Evolutionary conservation across 2,329 filamentous ascomycete genomes (phyloP), one percentile per base, ranked within the genome.

Genomic region (Tolypocladium album): DNA sequence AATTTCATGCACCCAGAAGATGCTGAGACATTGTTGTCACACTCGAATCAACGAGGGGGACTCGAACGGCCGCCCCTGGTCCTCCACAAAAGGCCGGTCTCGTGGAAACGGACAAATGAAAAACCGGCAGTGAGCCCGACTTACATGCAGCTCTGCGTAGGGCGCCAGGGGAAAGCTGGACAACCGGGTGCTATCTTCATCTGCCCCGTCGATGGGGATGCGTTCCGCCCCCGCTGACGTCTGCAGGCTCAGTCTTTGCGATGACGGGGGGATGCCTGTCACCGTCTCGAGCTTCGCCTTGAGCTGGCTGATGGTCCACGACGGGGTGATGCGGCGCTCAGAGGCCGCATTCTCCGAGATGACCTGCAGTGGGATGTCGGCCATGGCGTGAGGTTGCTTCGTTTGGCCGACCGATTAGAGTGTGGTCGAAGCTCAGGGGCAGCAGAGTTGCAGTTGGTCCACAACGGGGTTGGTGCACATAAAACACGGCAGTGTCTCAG

Each of bases 211-310:
- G 67, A 95, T 78, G 58, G 87, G 74, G 65, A 90, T 80, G 62
- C 79, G 79, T 64, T 86, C 81, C 67, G 85, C 81, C 40, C 70
- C 70, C 60, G 77, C 75, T 56, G 65, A 61, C 20, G 86, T 78
- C 71, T 87, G 89, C 70, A 97, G 79, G 38, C 80, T 86, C 63
- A 99, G 82, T 63, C 80, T 84, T 74, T 97, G 94, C 62, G 82
- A 86, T 38, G 82, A 82, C 13, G 92, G 89, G 20, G 94, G 93
- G 43, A 97, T 86, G 63, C 94, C 94, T 2, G 93, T 97, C 75
- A 97, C 87, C 63, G 91, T 88, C 75, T 97, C 93, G 58, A 99
- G 86, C 74, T 94, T 95, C 58, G 81, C 76, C 77, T 93, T 96
- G 68, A 97, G 82, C 68, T 90, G 87, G 59, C 82, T 80, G 70